Evolutionary conservation across 2,329 filamentous ascomycete genomes (phyloP), one percentile per base, ranked within the genome.

Genomic region (Fonsecaea multimorphosa): DNA sequence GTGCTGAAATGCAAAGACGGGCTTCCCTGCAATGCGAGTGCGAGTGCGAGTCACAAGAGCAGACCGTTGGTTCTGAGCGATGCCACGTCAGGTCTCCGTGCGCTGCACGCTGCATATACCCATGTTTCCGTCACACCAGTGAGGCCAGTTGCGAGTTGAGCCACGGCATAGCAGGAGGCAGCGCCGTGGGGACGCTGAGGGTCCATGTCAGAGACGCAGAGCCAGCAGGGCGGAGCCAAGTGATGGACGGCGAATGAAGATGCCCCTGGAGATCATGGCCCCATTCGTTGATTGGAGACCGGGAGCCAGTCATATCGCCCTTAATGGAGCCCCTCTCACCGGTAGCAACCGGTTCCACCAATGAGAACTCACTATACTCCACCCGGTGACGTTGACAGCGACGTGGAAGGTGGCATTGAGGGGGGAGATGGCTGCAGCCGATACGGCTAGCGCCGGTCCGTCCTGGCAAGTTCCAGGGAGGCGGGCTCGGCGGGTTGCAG

Each of bases 241-340:
- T 34, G 64, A 49, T 59, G 32, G 59, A 36, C 34, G 34, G 54
- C 65, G 65, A 68, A 68, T 68, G 58, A 54, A 49, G 22, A 44
- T 53, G 24, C 61, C 62, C 65, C 65, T 68, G 65, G 29, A 62
- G 65, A 68, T 68, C 65, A 52, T 53, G 12, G 55, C 40, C 58
- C 51, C 46, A 60, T 60, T 38, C 22, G 56, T 34, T 19, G 56
- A 16, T 40, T 29, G 5, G n/a, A 32, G 29, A 38, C 7, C 34
- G 6, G 27, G 51, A 24, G 44, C 63, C 63, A 65, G 16, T 51
- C 57, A 56, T 8, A 56, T 55, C 16, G 9, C 49, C 19, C 31
- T 22, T 1, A 19, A 27, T 52, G 40, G 44, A 49, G 19, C 11
- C 22, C 8, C 3, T 11, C 44, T 24, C 44, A 24, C 38, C 38